A percentile compares a stretch with the other conserved stretches of the same genome.
These are phyloP conservation scores for Penicillium ochrochloron DNA, from an alignment of 495 filamentous ascomycete genomes.

Conservation along the genomic window DNA sequence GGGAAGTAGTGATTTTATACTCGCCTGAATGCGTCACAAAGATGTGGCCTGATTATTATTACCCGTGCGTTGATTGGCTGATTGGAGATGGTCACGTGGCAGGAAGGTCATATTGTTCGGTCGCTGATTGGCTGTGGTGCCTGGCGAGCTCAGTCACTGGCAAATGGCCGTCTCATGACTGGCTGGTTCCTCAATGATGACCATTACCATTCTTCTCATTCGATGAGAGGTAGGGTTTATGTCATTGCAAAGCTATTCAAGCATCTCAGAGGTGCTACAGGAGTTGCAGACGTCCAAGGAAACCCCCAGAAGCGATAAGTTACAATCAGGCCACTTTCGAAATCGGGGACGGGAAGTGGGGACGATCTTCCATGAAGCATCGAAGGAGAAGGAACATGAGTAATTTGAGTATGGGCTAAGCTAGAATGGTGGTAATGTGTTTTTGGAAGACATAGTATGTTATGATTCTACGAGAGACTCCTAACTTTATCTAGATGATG, in stretches of 20 bases:
- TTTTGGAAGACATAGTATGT: too few species aligned
- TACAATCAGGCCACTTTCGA: not conserved
- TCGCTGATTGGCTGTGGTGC: conserved; percentile 18
- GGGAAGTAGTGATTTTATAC: conserved; percentile 36
- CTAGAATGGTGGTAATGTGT: too few species aligned
- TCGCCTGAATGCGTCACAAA: conserved; percentile 21
- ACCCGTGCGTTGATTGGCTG: conserved; percentile 32
- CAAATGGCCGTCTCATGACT: conserved; percentile 6
- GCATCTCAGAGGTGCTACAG: not conserved
- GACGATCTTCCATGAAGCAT: not conserved
- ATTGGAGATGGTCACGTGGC: conserved; percentile 15
- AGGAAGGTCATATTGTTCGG: not conserved
- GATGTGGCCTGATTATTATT: conserved; percentile 37
- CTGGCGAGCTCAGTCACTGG: not conserved
- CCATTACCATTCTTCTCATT: conserved; percentile 17
- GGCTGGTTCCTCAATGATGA: conserved; percentile 11
- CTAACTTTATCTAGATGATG: too few species aligned
- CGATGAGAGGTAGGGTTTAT: not conserved
- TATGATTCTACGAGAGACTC: too few species aligned
- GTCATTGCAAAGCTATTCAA: not conserved
- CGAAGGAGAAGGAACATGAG: not conserved
- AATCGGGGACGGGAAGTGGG: not conserved
- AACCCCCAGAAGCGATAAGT: not conserved
- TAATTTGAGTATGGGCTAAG: not conserved
- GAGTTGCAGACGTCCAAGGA: not conserved